phyloP scores from a whole-genome alignment of 2,329 filamentous ascomycete genomes.

The Hypoxylon sp. region DNA sequence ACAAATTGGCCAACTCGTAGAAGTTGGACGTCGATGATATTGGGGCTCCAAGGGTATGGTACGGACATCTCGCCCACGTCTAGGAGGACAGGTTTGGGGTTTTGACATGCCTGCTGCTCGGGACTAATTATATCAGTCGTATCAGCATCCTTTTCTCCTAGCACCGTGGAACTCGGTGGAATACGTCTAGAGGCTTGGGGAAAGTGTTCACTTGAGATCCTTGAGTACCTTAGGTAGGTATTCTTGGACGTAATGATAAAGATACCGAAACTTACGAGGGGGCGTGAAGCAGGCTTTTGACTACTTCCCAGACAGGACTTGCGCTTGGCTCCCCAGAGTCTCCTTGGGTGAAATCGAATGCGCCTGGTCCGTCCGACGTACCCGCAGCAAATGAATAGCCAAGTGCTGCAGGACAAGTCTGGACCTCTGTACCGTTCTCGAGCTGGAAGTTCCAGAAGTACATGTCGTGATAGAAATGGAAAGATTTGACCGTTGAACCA shows the following conservation, averaged over 20 bases:
- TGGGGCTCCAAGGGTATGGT: constrained; percentile 88
- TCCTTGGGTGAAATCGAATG: constrained; percentile 90
- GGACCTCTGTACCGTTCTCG: constrained; percentile 75
- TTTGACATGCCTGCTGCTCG: constrained; percentile 79
- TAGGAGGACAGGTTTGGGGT: constrained; percentile 84
- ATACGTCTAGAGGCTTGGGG: too few species aligned
- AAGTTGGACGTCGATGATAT: constrained; percentile 88
- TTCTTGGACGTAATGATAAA: too few species aligned
- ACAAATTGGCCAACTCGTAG: constrained; percentile 85
- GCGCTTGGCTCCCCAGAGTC: constrained; percentile 75
- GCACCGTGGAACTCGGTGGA: too few species aligned
- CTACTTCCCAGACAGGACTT: constrained; percentile 82
- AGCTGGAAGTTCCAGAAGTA: constrained; percentile 77
- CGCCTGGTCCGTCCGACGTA: constrained; percentile 88
- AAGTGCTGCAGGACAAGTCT: constrained; percentile 85
- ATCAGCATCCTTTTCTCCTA: too few species aligned
- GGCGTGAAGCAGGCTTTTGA: constrained; percentile 75
- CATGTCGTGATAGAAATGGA: constrained; percentile 86
- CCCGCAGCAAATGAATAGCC: constrained; percentile 92
- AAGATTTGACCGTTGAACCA: constrained; percentile 76
- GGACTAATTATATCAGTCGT: too few species aligned
- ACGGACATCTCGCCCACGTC: constrained; percentile 81
- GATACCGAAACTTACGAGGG: too few species aligned
- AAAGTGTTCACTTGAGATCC: too few species aligned
- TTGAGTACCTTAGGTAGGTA: too few species aligned